Conservation (phyloP, 1,284 basidiomycete species). For the Ustilago sp. region DNA sequence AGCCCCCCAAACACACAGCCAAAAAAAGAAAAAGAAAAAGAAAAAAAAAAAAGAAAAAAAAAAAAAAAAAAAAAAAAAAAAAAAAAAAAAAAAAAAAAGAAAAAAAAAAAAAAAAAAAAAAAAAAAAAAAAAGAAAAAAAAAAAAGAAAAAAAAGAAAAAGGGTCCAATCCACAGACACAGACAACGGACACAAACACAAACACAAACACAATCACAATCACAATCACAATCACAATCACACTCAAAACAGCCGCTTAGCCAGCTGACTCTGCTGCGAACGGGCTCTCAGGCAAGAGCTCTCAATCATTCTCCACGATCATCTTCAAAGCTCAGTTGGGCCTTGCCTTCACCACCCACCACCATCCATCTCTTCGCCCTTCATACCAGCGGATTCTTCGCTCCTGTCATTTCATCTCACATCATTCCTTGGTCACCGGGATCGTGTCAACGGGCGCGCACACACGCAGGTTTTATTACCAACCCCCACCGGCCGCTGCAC, state of each 20-base stretch:
- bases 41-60: too few relatives aligned
- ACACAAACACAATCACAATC: too few relatives aligned
- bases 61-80: background rate
- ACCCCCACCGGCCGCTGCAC: constrained; percentile 2
- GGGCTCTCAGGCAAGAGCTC: background rate
- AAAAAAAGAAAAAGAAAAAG: background rate
- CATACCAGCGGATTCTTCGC: background rate
- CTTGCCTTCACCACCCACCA: constrained; percentile 3
- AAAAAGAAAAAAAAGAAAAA: background rate
- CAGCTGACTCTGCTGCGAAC: constrained; percentile 4
- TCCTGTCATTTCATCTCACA: constrained; percentile 7
- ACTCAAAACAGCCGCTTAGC: too few relatives aligned
- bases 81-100: background rate
- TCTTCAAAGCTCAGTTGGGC: background rate
- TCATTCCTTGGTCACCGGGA: background rate
- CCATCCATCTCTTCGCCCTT: background rate
- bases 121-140: background rate
- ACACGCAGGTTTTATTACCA: constrained; percentile 11
- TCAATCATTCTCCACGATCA: background rate
- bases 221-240: too few relatives aligned
- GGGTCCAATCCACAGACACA: constrained; percentile 12
- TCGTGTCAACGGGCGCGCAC: background rate
- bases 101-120: background rate
- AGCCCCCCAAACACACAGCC: constrained; percentile 3
- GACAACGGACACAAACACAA: too few relatives aligned